Percentiles rank a stretch among this genome's conserved stretches.
phyloP scores from a whole-genome alignment of 148 eudicot species.

The Euryodendron excelsum region DNA sequence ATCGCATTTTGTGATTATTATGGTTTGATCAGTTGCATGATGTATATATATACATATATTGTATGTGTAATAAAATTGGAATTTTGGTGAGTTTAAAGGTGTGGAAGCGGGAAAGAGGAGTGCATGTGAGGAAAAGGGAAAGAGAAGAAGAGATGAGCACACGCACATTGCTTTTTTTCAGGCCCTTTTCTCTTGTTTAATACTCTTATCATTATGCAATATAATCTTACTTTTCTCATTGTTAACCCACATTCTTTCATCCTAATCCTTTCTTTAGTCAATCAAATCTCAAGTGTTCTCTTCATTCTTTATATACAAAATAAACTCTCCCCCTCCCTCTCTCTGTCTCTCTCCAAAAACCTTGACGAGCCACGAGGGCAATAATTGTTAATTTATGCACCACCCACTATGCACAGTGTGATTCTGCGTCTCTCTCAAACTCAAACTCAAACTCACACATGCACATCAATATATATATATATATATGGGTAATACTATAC shows the following conservation, averaged over 20 bases:
- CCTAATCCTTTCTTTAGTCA: constrained; percentile 14
- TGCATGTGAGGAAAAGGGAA: constrained; percentile 15
- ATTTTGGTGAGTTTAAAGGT: neutral
- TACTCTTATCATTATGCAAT: constrained; percentile 1
- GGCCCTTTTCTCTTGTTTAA: constrained; percentile 4
- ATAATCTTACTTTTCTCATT: constrained; percentile 5
- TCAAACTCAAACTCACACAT: no score
- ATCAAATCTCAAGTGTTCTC: constrained; percentile 11
- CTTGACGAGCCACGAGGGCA: no score
- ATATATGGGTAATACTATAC: no score
- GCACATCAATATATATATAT: no score
- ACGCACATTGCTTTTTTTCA: constrained; percentile 14
- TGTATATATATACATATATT: no score
- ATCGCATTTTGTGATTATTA: neutral
- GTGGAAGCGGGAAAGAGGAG: neutral
- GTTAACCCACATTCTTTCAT: neutral
- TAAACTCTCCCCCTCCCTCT: neutral
- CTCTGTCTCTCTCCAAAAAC: neutral
- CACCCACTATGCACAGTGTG: no score
- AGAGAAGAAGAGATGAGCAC: neutral
- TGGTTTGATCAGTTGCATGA: no score
- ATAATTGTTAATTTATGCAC: no score
- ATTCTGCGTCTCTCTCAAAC: no score
- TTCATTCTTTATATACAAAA: neutral
- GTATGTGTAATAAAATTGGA: no score